phyloP scores from a whole-genome alignment of 495 filamentous ascomycete species.

The Penicillium verhagenii region DNA sequence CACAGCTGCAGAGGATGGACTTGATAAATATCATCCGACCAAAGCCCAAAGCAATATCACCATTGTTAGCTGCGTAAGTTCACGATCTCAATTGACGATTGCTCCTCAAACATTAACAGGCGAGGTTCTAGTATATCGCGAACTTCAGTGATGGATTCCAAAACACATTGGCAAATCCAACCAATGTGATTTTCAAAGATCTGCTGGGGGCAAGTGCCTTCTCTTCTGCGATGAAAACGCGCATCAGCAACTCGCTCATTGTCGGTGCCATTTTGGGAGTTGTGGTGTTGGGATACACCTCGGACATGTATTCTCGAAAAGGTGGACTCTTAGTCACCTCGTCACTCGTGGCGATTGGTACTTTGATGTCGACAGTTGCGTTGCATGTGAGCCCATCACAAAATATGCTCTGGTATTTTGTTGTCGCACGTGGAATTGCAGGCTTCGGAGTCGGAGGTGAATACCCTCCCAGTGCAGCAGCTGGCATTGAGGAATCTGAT shows the following conservation, averaged over 20 bases:
- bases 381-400: constrained; percentile 29
- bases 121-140: constrained; percentile 33
- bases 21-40: constrained; percentile 11
- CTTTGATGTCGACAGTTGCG: constrained; percentile 36
- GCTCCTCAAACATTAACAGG: neutral
- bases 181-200: constrained; percentile 39
- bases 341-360: constrained; percentile 30
- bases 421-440: constrained; percentile 31
- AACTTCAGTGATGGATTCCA: constrained; percentile 41
- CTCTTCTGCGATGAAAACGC: constrained; percentile 34
- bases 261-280: constrained; percentile 39
- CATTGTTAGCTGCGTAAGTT: constrained; percentile 25
- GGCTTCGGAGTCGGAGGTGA: constrained; percentile 38
- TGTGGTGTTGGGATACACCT: constrained; percentile 29
- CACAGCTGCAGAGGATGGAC: neutral
- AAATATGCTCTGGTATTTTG: constrained; percentile 40
- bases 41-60: constrained; percentile 30
- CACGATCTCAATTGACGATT: neutral
- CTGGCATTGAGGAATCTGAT: constrained; percentile 34
- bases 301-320: constrained; percentile 33
- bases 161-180: constrained; percentile 34
- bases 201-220: constrained; percentile 28
- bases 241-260: constrained; percentile 34
- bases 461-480: constrained; percentile 36
- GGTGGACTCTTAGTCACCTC: constrained; percentile 35